Evolutionary conservation across 1,284 basidiomycete species (phyloP).

Genomic region (Austroboletus olivaceoglutinosus): DNA sequence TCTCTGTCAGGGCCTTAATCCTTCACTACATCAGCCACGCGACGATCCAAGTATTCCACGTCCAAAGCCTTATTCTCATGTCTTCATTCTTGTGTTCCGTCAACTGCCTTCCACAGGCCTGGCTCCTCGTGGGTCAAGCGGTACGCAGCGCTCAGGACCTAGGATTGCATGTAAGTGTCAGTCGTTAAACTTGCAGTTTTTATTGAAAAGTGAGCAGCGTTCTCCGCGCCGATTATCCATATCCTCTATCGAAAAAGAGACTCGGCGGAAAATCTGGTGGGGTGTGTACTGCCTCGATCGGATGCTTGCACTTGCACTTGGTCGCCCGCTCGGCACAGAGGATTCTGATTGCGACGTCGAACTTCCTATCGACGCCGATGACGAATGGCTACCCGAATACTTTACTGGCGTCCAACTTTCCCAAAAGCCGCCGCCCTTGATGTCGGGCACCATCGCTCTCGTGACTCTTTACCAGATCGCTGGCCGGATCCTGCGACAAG

Average conservation of each 20-base stretch:
- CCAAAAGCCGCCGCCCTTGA: slow-evolving; percentile 60
- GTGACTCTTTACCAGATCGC: slow-evolving; percentile 79
- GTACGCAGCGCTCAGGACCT: slow-evolving; percentile 85
- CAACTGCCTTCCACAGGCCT: slow-evolving; percentile 88
- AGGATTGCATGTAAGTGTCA: slow-evolving; percentile 73
- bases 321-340: slow-evolving; percentile 76
- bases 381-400: slow-evolving; percentile 70
- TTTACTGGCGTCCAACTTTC: slow-evolving; percentile 60
- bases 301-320: slow-evolving; percentile 84
- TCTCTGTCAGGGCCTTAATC: slow-evolving; percentile 65
- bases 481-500: slow-evolving; percentile 77
- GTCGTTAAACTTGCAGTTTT: background rate
- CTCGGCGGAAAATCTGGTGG: slow-evolving; percentile 88
- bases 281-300: slow-evolving; percentile 84
- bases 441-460: slow-evolving; percentile 78
- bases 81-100: slow-evolving; percentile 87
- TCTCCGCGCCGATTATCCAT: slow-evolving; percentile 73
- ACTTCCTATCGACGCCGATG: slow-evolving; percentile 76
- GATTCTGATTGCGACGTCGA: slow-evolving; percentile 82
- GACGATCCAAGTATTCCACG: slow-evolving; percentile 78
- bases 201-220: slow-evolving; percentile 50
- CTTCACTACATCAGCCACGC: slow-evolving; percentile 85
- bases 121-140: slow-evolving; percentile 86
- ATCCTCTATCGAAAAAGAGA: slow-evolving; percentile 78
- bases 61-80: slow-evolving; percentile 84